These are phyloP conservation scores for Neoboletus subvelutipes DNA, from an alignment of 768 basidiomycete species.

Conservation along the genomic window DNA sequence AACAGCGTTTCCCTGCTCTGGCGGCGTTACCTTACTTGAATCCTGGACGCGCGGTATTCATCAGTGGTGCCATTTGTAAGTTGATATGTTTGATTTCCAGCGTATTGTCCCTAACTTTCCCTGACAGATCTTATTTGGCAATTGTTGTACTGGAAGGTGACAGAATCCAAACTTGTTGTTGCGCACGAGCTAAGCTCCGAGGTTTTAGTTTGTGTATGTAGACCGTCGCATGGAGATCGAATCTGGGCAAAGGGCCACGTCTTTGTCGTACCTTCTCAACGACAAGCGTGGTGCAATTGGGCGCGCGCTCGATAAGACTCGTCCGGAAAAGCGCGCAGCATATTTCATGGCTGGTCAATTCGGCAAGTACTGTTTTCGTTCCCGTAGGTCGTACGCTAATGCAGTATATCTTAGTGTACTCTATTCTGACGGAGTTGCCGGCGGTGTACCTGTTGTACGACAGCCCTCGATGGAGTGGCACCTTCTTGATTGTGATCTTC, in stretches of 20 bases:
- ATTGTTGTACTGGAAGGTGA: constrained; percentile 86
- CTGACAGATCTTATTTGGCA: constrained; percentile 89
- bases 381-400: constrained; percentile 1
- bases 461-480: constrained; percentile 71
- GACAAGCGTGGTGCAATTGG: constrained; percentile 87
- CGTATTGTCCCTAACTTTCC: constrained; percentile 6
- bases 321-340: constrained; percentile 59
- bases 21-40: constrained; percentile 64
- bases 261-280: constrained; percentile 84
- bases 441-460: constrained; percentile 83
- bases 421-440: constrained; percentile 81
- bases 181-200: neutral
- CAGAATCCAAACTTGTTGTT: neutral
- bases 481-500: constrained; percentile 80
- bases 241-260: constrained; percentile 89
- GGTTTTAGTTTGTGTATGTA: constrained; percentile 72
- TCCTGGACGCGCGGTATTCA: constrained; percentile 67
- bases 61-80: constrained; percentile 85
- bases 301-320: constrained; percentile 58
- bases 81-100: constrained; percentile 9
- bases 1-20: constrained; percentile 84
- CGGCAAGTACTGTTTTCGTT: constrained; percentile 41
- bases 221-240: constrained; percentile 87
- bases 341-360: constrained; percentile 88
- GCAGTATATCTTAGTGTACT: constrained; percentile 56